Base-by-base conservation (phyloP, 2,329 filamentous ascomycete species). In the Lizonia empirigonia region DNA sequence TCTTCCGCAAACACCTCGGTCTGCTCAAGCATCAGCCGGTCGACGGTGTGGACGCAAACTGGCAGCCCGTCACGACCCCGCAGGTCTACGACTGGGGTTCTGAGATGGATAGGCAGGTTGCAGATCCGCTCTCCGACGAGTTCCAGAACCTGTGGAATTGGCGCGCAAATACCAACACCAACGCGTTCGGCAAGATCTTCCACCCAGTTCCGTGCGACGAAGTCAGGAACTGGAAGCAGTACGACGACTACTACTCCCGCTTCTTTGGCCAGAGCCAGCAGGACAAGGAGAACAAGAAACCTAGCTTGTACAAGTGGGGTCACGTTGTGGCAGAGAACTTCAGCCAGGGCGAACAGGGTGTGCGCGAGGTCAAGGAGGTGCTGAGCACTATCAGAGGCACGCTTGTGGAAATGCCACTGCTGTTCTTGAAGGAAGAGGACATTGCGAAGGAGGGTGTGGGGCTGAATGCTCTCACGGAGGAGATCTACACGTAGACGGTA, bases 1-100 rank as follows among this genome's bases (percentile, higher is more conserved):
- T 97, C 56, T 96, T 90, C 85, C 85, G 92, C 61, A 95, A 97
- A 77, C 93, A 97, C 69, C 82, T 97, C 1, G 93, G 93, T 34
- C 81, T 96, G 7, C 79, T 96, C 8, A 86, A 82, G 4, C 82
- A 89, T 0, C 91, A 97, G 69, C 78, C 86, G 15, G 79, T 87
- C 52, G 83, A 91, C 48, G 76, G 70, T 6, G 81, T 81, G 10
- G 76, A 84, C 41, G 74, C 77, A 20, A 85, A 85, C 67, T 85
- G 76, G 60, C 75, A 82, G 55, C 83, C 83, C 0, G 78, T 85
- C 7, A 82, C 82, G 15, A 71, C 78, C 1, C 77, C 80, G 5
- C 85, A 85, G 56, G 58, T 73, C 7, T 80, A 80, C 60, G 78
- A 80, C 61, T 80, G 75, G 75, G 74, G 71, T 48, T 76, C 71